These are phyloP conservation scores for Ambrosia trifida DNA, from an alignment of 129 eudicot genomes.

Conservation along the genomic window DNA sequence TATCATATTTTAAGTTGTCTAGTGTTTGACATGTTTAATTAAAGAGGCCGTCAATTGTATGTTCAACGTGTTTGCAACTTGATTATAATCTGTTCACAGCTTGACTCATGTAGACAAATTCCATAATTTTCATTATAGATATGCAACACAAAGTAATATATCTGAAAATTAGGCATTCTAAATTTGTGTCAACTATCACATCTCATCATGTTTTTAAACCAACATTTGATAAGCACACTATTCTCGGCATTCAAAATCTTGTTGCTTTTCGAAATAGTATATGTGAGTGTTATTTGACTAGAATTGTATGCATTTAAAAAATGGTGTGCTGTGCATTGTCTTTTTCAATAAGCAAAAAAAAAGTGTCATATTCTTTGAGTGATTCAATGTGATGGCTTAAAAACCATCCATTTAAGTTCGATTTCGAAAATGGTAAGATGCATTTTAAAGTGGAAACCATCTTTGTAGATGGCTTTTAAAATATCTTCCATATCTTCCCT, in stretches of 20 bases:
- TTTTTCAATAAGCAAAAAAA: background rate
- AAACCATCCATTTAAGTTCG: background rate
- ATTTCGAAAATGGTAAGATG: background rate
- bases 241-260: background rate
- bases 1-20: no score
- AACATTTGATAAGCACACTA: background rate
- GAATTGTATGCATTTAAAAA: background rate
- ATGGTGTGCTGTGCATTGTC: conserved; percentile 3
- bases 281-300: background rate
- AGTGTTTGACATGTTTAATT: no score
- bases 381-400: background rate
- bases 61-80: no score
- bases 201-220: background rate
- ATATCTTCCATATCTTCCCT: background rate
- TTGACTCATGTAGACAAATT: no score
- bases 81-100: no score
- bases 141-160: no score
- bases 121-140: no score
- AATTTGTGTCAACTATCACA: background rate
- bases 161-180: background rate
- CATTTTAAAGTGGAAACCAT: background rate
- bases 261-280: background rate
- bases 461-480: background rate
- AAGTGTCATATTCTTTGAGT: background rate
- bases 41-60: no score